Evolutionary conservation across 768 basidiomycete species (phyloP), one percentile per base, ranked within the genome.

Genomic region (Podaxis carcinomalis): DNA sequence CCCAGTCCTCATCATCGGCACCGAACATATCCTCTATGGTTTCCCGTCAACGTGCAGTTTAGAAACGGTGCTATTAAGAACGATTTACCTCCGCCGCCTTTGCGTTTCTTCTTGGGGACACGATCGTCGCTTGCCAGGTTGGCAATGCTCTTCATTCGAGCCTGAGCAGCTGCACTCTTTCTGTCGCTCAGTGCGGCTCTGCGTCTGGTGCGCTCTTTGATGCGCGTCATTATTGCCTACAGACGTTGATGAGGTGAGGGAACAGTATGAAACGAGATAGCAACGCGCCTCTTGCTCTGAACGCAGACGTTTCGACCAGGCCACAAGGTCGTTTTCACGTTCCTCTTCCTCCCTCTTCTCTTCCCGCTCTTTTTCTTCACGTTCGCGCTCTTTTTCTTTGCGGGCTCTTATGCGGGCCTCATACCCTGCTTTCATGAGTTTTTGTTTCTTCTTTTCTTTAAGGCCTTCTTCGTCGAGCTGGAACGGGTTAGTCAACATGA

Each of bases 371-470:
- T 82, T 86, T 62, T 90, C 90, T 62, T 88, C 89, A 49, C 82
- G 83, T 69, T 95, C 94, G 11, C 85, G 84, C 67, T 93, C 90
- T 67, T 97, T 97, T 73, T 98, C 96, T 28, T 86, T 86, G 66
- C 90, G 84, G 0, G 86, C 85, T 1, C 93, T 87, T 36, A 86
- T 84, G 21, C 97, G 88, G 0, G 95, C 93, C 61, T 98, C 96
- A 71, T 89, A 95, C 0, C 92, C 93, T 0, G 95, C 93, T 72
- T 97, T 98, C 77, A 95, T 77, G 35, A 98, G 80, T 65, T 87
- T 90, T 71, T 99, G 97, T 68, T 89, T 92, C 68, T 87, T 88
- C 77, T 98, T 99, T 73, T 99, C 97, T 71, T 92, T 98, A 37
- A 98, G 70, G 25, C 87, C 82, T 42, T 96, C 95, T 68, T 98